Base-by-base conservation (phyloP, 2,329 filamentous ascomycete species). In the Xylariales sp. region DNA sequence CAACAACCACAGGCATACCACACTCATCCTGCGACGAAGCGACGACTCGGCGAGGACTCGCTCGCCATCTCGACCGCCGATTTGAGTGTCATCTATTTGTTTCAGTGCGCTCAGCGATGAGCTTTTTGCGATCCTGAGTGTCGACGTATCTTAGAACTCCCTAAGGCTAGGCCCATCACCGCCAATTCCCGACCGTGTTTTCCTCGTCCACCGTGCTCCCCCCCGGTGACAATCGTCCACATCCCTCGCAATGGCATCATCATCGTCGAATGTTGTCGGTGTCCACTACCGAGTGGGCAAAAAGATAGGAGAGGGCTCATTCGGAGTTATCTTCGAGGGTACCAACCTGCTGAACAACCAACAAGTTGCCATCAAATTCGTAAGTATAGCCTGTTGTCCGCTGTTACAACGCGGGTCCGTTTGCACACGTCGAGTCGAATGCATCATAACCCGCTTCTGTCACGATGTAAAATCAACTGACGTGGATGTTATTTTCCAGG, bases 291-390 rank as follows among this genome's bases (percentile, higher is more conserved):
- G 93, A 53, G 93, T 98, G 53, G 93, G 93, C 58, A 97, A 97
- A 80, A 98, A 98, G 75, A 97, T 98, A 56, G 93, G 93, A 65
- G 93, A 97, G 79, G 91, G 91, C 51, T 95, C 89, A 28, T 97
- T 97, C 61, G 91, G 91, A 74, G 93, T 97, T 56, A 96, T 97
- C 62, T 97, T 97, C 61, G 93, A 97, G 69, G 93, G 93, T 55
- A 97, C 90, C 60, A 98, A 98, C 66, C 78, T 98, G 56, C 77
- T 98, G 66, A 98, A 98, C 76, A 96, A 95, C 69, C 93, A 97
- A 68, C 90, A 96, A 71, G 91, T 98, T 49, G 93, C 93, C 60
- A 98, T 98, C 76, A 98, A 98, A 76, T 98, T 98, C 70, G 88
- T 95, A 71, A 61, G 87, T 82, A 43, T 27, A 19, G 28, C 18